Percentiles rank a stretch among this genome's conserved stretches.
These are phyloP conservation scores for Thymus quinquecostatus DNA, from an alignment of 257 asterid genomes.

Conservation along the genomic window DNA sequence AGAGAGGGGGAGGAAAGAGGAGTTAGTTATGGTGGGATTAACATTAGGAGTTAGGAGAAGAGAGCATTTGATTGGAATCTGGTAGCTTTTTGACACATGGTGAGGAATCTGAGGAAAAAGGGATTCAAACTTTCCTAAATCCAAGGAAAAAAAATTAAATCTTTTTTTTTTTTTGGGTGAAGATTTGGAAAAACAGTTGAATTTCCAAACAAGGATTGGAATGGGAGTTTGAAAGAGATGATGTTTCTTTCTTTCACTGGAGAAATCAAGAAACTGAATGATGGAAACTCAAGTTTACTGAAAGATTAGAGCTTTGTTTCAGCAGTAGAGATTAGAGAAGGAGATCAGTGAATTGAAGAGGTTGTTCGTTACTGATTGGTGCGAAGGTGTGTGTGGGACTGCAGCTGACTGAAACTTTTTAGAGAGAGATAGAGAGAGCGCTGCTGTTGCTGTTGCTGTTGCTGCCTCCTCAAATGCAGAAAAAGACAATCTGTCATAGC, in stretches of 20 bases:
- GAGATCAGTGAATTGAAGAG: not conserved
- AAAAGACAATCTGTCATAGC: slow-evolving; percentile 48
- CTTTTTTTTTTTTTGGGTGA: too few species aligned
- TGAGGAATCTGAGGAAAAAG: slow-evolving; percentile 72
- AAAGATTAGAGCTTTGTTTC: not conserved
- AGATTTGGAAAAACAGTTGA: not conserved
- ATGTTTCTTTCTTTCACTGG: not conserved
- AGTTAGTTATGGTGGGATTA: slow-evolving; percentile 37
- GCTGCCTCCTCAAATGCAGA: slow-evolving; percentile 47
- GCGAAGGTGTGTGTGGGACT: slow-evolving; percentile 55
- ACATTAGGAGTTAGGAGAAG: slow-evolving; percentile 32
- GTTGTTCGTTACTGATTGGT: slow-evolving; percentile 59
- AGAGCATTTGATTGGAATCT: slow-evolving; percentile 53
- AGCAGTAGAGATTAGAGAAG: not conserved
- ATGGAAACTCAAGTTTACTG: too few species aligned
- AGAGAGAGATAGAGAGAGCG: slow-evolving; percentile 22
- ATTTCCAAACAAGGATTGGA: slow-evolving; percentile 7
- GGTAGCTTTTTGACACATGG: slow-evolving; percentile 49
- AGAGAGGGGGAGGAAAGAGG: slow-evolving; percentile 17
- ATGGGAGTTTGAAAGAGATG: not conserved
- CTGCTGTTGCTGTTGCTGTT: too few species aligned
- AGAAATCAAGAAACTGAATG: too few species aligned
- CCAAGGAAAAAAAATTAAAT: slow-evolving; percentile 37
- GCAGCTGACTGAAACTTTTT: slow-evolving; percentile 36
- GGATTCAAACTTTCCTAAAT: slow-evolving; percentile 54